Base-by-base conservation (phyloP, 352 stramenopile species). In the Pythium guiyangense region DNA sequence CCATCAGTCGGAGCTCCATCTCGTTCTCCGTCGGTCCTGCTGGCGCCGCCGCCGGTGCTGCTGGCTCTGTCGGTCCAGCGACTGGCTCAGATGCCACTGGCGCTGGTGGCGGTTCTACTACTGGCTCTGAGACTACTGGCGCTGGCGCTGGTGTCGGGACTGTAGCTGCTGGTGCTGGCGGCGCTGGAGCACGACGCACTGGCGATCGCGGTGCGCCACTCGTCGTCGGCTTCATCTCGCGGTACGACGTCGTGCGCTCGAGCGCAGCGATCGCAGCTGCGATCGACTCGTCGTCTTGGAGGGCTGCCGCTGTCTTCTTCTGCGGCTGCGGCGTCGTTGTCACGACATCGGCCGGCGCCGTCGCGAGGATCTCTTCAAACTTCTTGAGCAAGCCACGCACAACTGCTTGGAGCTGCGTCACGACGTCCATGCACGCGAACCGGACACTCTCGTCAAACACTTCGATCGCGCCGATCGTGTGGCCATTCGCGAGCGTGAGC, bases 1-100 rank as follows among this genome's bases (percentile, higher is more conserved):
- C 59, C 70, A 94, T 70, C 22, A 94, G 61, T 49, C 74, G 76
- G 25, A 69, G 70, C 64, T 94, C 84, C 81, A 94, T 94, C 53
- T 85, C 75, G 42, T 80, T 74, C 48, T 87, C 70, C 17, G 57
- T 60, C 4, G 64, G 63, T 45, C 45, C 45, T 11, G 50, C 44
- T 18, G 49, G 43, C 4, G 58, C 45, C 3, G 40, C 5, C n/a
- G 45, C 45, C 17, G 42, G 8, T 26, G 42, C 3, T 26, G 49
- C 45, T 43, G 27, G 27, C 34, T 10, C 31, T 37, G 31, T 37
- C 8, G 8, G 5, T 22, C 22, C 39, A 37, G 46, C 52, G 52
- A 46, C 57, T 64, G 65, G 42, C 25, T 27, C 54, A 44, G 43
- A 15, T 6, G 43, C 18, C 1, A 54, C 10, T 11, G 29, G 29